phyloP scores from a whole-genome alignment of 805 yeast genomes.

The Blastobotrys mokoenaii region DNA sequence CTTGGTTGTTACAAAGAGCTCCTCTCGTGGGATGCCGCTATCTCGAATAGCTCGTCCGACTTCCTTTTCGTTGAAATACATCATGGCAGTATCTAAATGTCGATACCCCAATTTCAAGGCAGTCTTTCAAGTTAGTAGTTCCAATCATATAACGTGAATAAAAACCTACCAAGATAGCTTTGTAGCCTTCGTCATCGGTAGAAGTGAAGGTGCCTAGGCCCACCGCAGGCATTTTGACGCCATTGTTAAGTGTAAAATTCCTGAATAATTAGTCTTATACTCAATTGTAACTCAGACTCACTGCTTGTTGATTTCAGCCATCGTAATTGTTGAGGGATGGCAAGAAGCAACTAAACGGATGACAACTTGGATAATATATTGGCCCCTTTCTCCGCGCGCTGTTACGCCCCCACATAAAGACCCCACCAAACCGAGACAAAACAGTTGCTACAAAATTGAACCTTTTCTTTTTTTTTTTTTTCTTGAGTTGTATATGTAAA shows the following conservation, averaged over 20 bases:
- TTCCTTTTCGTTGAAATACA: slow-evolving; percentile 64
- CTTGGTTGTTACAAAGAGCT: slow-evolving; percentile 56
- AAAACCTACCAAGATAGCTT: slow-evolving; percentile 33
- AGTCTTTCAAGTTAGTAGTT: slow-evolving; percentile 23
- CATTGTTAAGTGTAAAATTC: slow-evolving; percentile 40
- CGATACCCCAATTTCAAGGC: slow-evolving; percentile 61
- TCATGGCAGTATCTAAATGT: slow-evolving; percentile 69
- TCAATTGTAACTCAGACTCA: too few species aligned
- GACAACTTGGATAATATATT: too few species aligned
- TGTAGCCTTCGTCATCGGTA: slow-evolving; percentile 37
- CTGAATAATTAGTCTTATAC: slow-evolving; percentile 16
- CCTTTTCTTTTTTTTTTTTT: too few species aligned
- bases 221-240: slow-evolving; percentile 52
- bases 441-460: too few species aligned
- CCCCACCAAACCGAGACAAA: too few species aligned
- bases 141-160: too few species aligned
- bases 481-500: not conserved
- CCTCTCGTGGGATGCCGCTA: slow-evolving; percentile 35
- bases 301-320: too few species aligned
- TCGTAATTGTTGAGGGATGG: too few species aligned
- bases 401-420: too few species aligned
- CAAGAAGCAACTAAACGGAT: too few species aligned
- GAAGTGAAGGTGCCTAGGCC: slow-evolving; percentile 65
- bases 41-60: slow-evolving; percentile 46
- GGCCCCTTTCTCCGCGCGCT: too few species aligned